These are phyloP conservation scores for Penicillium brevicompactum DNA, from an alignment of 2,329 filamentous ascomycete genomes.

Conservation along the genomic window DNA sequence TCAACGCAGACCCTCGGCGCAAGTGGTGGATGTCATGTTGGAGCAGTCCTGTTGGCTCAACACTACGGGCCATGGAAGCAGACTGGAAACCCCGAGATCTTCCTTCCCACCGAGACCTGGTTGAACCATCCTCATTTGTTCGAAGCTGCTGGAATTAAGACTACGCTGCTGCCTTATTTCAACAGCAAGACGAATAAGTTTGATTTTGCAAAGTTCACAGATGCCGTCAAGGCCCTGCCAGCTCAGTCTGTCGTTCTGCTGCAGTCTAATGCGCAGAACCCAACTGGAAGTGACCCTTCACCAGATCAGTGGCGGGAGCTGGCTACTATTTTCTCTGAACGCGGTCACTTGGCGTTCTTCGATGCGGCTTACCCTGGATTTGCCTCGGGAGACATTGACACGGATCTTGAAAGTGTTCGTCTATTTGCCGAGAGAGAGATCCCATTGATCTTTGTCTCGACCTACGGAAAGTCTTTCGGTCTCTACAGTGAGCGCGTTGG, in stretches of 20 bases:
- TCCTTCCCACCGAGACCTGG: conserved; percentile 15
- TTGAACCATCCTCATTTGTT: conserved; percentile 17
- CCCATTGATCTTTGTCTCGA: conserved; percentile 13
- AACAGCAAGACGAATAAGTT: conserved; percentile 13
- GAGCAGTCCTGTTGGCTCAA: conserved; percentile 7
- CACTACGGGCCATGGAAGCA: conserved; percentile 18
- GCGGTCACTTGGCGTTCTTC: conserved; percentile 17
- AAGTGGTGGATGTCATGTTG: conserved; percentile 14
- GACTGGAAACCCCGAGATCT: conserved; percentile 11
- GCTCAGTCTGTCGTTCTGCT: conserved; percentile 17
- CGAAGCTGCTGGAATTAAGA: conserved; percentile 10
- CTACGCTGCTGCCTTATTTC: conserved; percentile 13
- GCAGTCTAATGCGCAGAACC: conserved; percentile 18
- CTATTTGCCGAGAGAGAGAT: conserved; percentile 14
- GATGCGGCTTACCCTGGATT: conserved; percentile 19
- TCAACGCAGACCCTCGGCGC: conserved; percentile 17
- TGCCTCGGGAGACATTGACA: conserved; percentile 17
- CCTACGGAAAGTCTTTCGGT: conserved; percentile 17
- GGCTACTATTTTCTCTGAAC: conserved; percentile 7
- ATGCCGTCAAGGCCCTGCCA: conserved; percentile 4
- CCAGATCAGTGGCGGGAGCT: conserved; percentile 14
- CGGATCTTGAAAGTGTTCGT: conserved; percentile 10
- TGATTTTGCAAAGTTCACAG: conserved; percentile 9
- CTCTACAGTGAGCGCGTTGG: conserved; percentile 20
- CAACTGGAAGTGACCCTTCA: conserved; percentile 17